phyloP scores from a whole-genome alignment of 2,329 filamentous ascomycete species.

The Fusarium chuoi region DNA sequence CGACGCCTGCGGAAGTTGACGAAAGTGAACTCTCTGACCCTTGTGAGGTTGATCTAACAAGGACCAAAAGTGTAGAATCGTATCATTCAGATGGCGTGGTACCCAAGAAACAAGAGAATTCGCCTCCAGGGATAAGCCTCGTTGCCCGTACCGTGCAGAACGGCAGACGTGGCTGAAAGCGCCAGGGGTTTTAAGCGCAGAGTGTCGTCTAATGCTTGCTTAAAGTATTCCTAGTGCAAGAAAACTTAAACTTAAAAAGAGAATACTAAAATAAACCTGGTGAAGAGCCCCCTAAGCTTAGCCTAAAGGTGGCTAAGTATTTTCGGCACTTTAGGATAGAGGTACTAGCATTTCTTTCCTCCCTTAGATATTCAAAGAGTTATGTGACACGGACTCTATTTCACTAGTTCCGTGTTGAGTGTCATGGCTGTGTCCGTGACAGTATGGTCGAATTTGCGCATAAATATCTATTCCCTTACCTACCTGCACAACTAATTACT shows the following conservation, averaged over 20 bases:
- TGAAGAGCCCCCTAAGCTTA: rapidly evolving
- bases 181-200: background rate
- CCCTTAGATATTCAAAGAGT: too few species aligned
- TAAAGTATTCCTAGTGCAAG: background rate
- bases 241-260: background rate
- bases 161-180: background rate
- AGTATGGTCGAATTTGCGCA: background rate
- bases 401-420: background rate
- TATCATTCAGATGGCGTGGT: too few species aligned
- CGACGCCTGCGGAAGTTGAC: background rate
- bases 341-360: background rate
- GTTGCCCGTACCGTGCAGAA: background rate
- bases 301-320: background rate
- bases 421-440: background rate
- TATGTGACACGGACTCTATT: background rate
- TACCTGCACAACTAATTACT: background rate
- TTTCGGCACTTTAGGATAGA: background rate
- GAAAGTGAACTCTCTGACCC: rapidly evolving
- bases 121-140: background rate
- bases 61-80: background rate
- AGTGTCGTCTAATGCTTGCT: background rate
- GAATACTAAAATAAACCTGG: background rate
- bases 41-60: background rate
- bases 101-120: background rate
- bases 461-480: background rate